Evolutionary conservation across 2,329 filamentous ascomycete genomes (phyloP), one percentile per base, ranked within the genome.

Genomic region (Hymenoscyphus salicellus): DNA sequence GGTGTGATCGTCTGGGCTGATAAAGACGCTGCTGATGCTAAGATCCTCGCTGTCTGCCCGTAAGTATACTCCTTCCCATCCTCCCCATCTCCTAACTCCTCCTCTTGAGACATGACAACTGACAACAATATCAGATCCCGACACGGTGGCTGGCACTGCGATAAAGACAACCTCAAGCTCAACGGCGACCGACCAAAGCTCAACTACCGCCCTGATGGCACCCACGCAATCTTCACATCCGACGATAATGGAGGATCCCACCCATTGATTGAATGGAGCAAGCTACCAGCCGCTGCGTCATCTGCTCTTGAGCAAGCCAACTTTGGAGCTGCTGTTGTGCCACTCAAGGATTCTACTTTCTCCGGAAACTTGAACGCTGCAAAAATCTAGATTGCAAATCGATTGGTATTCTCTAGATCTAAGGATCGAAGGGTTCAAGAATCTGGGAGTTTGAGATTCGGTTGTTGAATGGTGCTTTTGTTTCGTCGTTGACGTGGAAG

Each of bases 311-410:
- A 28, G 23, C 28, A 28, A n/a, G 28, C 23, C 11, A n/a, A 55
- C 28, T 55, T 55, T 32, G 52, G 52, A 28, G 23, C 52, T 55
- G 52, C 52, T 16, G 16, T 30, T n/a, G 52, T 55, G 23, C 52
- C 52, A 16, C 28, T 55, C 6, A 55, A 28, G 52, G 52, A 55
- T 55, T 30, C 52, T 28, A 55, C 52, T 23, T 55, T 55, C 52
- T 16, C 52, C 11, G 28, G 28, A 6, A 55, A 55, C 16, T 32
- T 55, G 23, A 55, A 55, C 52, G 28, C 23, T 16, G 52, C 52
- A 16, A 55, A 28, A 6, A 30, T 55, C 11, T 55, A 46, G 41
- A 20, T n/a, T 20, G n/a, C 2, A 17, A 46, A n/a, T 20, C 10
- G 8, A 16, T 10, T 14, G 10, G 33, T 3, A n/a, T 14, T 36